A percentile compares a stretch with the other conserved stretches of the same genome.
phyloP scores from a whole-genome alignment of 2,329 filamentous ascomycete genomes.

The Scedosporium apiospermum region DNA sequence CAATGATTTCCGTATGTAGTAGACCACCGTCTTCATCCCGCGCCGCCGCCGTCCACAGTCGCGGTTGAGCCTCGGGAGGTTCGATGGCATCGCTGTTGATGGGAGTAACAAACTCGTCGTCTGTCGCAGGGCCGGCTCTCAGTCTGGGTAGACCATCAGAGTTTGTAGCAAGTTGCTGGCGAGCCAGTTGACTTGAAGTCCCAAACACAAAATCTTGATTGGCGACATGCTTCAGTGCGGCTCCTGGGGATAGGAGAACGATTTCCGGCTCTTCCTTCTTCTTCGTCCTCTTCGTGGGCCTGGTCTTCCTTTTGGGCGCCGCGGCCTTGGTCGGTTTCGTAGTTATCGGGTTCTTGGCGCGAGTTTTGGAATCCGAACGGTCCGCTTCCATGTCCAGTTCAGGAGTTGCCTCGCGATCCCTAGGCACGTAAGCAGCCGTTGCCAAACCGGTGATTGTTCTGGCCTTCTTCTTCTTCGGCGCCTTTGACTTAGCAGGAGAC shows the following conservation, averaged over 20 bases:
- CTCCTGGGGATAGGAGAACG: slow-evolving; percentile 56
- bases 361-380: background rate
- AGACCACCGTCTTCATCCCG: slow-evolving; percentile 57
- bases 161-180: slow-evolving; percentile 56
- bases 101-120: slow-evolving; percentile 28
- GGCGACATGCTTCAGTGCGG: slow-evolving; percentile 55
- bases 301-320: slow-evolving; percentile 20
- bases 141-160: slow-evolving; percentile 6
- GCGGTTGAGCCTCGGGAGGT: slow-evolving; percentile 19
- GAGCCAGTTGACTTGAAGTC: slow-evolving; percentile 72
- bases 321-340: slow-evolving; percentile 22
- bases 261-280: slow-evolving; percentile 18
- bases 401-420: slow-evolving; percentile 21
- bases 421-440: slow-evolving; percentile 55
- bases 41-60: slow-evolving; percentile 63
- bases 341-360: background rate
- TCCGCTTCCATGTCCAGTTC: slow-evolving; percentile 21
- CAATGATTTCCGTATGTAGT: slow-evolving; percentile 51
- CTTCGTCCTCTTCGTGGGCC: slow-evolving; percentile 23
- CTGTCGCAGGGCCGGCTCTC: slow-evolving; percentile 12
- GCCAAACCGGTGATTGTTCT: slow-evolving; percentile 72
- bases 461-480: slow-evolving; percentile 60
- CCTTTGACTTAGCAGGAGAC: slow-evolving; percentile 27
- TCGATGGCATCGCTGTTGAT: slow-evolving; percentile 29
- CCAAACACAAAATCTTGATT: slow-evolving; percentile 75